Base-by-base conservation (phyloP, 129 eudicot species). In the Flaveria robusta region DNA sequence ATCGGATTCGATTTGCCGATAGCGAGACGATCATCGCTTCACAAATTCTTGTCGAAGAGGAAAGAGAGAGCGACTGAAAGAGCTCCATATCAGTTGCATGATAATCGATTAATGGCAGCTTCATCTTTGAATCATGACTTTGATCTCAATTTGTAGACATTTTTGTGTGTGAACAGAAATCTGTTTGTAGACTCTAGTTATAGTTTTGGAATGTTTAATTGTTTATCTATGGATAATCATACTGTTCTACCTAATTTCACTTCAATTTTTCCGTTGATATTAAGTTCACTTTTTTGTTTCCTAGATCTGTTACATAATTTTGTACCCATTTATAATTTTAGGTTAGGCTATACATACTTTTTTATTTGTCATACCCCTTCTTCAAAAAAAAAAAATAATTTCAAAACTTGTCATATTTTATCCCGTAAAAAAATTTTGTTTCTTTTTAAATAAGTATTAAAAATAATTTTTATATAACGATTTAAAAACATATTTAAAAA, bases 11-110 rank as follows among this genome's bases (percentile, higher is more conserved):
- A 89, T 78, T 37, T 89, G 80, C 96, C 91, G 9, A 84, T 89
- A 42, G 96, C 85, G 9, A 78, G 92, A 76, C 72, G 96, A 59
- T 80, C 86, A 1, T 89, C 96, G 1, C 88, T 89, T 49, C 85
- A 87, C 67, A 82, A 88, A 26, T 89, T 89, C 54, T 84, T 89
- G 37, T 89, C 74, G 64, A 89, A 83, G 90, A 83, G 96, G 54
- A 87, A 87, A 75, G 92, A 87, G 27, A 85, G 91, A 77, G 82
- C 83, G 23, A 42, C 19, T n/a, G 88, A 46, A 34, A 73, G 81
- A 68, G 85, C 77, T 29, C 88, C 88, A 26, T 84, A 84, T 54
- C 77, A 72, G 22, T 70, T 77, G 51, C 80, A 34, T 4, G 46
- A 34, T 4, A 58, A 67, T 67, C 76, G 67, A 15, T 51, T 18